Evolutionary conservation across 2,329 filamentous ascomycete species (phyloP).

Genomic region (Botryotinia narcissicola): DNA sequence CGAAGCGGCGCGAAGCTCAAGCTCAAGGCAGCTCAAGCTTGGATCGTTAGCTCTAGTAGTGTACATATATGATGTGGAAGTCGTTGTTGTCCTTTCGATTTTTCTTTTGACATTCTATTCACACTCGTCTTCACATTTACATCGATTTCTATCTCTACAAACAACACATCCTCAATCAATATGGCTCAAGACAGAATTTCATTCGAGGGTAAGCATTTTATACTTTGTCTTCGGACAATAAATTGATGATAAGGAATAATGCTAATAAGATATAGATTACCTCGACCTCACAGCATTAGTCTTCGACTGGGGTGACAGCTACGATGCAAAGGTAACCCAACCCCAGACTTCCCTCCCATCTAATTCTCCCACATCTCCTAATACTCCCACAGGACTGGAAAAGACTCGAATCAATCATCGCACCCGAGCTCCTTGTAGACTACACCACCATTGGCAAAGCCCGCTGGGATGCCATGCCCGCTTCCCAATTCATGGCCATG

Average conservation of each 20-base stretch:
- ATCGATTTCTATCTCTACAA: not conserved
- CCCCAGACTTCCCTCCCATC: not conserved
- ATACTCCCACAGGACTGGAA: conserved; percentile 30
- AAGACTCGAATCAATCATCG: conserved; percentile 31
- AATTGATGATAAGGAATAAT: not conserved
- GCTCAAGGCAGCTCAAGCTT: not conserved
- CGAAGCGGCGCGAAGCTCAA: not conserved
- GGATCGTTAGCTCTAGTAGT: not conserved
- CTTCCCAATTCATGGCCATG: conserved; percentile 61
- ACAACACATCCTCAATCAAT: not conserved
- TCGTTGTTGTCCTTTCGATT: not conserved
- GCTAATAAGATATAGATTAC: conserved; percentile 42
- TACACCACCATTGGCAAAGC: conserved; percentile 64
- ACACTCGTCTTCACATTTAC: not conserved
- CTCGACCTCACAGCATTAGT: conserved; percentile 49
- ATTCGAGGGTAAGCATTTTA: conserved; percentile 17
- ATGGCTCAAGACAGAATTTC: conserved; percentile 13
- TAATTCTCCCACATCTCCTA: not conserved
- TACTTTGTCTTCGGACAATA: not conserved
- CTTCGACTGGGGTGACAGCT: conserved; percentile 65
- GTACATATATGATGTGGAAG: conserved; percentile 17
- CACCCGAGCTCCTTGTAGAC: conserved; percentile 45
- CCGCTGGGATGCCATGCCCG: conserved; percentile 60
- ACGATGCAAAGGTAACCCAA: conserved; percentile 53
- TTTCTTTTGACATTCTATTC: not conserved